These are phyloP conservation scores for Trichophyton simii DNA, from an alignment of 2,329 filamentous ascomycete genomes.

Conservation along the genomic window DNA sequence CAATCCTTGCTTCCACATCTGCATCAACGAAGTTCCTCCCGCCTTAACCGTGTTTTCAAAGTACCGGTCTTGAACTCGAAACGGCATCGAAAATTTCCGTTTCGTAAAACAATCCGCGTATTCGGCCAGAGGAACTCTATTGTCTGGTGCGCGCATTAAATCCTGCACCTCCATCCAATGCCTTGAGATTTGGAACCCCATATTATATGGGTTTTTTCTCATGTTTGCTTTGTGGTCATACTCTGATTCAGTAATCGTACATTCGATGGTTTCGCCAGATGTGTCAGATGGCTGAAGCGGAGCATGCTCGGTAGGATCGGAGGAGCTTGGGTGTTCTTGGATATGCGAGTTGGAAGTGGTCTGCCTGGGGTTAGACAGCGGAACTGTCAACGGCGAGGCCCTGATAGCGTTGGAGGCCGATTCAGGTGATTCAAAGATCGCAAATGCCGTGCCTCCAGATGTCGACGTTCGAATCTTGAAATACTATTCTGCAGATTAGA, in stretches of 20 bases:
- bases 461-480: constrained; percentile 6
- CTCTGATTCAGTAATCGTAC: constrained; percentile 18
- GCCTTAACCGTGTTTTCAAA: constrained; percentile 15
- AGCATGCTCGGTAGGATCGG: neutral
- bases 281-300: neutral
- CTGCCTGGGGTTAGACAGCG: constrained; percentile 9
- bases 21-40: constrained; percentile 15
- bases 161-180: constrained; percentile 20
- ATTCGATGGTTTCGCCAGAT: constrained; percentile 13
- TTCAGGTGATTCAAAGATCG: constrained; percentile 27
- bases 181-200: constrained; percentile 17
- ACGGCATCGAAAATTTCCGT: constrained; percentile 16
- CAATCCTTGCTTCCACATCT: constrained; percentile 7
- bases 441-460: constrained; percentile 18
- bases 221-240: constrained; percentile 22
- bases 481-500: neutral
- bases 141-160: constrained; percentile 13
- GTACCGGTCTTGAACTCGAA: constrained; percentile 15
- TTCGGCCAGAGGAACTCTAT: constrained; percentile 18
- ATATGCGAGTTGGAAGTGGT: neutral
- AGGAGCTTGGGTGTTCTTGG: neutral
- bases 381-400: constrained; percentile 22
- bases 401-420: constrained; percentile 23
- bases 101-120: constrained; percentile 24
- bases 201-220: constrained; percentile 24